A percentile compares a stretch with the other conserved stretches of the same genome.
Evolutionary conservation across 129 eudicot species (phyloP).

Genomic region (Pulicaria dysenterica): DNA sequence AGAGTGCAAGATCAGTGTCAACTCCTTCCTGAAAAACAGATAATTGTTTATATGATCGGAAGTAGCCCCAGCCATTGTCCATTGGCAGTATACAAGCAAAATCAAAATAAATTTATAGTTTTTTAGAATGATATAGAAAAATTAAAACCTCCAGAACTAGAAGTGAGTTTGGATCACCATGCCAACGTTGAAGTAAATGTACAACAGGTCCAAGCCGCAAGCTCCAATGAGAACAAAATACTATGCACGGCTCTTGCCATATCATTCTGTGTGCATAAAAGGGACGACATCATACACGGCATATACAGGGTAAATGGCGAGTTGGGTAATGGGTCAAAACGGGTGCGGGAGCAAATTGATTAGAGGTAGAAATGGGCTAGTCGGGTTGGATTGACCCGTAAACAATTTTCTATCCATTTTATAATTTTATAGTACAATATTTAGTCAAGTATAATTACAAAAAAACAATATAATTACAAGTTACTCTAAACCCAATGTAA

Average conservation of each 20-base stretch:
- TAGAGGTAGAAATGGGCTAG: neutral
- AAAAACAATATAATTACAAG: neutral
- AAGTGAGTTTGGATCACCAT: slow-evolving; percentile 65
- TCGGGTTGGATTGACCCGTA: neutral
- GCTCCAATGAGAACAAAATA: slow-evolving; percentile 95
- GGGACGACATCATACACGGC: neutral
- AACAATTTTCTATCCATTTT: neutral
- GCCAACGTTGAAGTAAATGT: slow-evolving; percentile 85
- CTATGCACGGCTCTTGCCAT: slow-evolving; percentile 98
- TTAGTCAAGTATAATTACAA: neutral
- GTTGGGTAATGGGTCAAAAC: neutral
- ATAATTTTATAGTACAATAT: neutral
- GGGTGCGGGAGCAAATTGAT: neutral
- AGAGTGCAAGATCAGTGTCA: slow-evolving; percentile 67
- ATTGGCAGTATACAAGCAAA: neutral
- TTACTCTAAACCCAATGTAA: neutral
- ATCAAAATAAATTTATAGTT: neutral
- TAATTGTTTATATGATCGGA: neutral
- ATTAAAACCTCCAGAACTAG: slow-evolving; percentile 70
- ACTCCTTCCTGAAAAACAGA: slow-evolving; percentile 54
- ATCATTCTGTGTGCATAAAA: slow-evolving; percentile 44
- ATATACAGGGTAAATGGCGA: neutral
- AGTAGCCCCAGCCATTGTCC: neutral
- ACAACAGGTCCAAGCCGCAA: slow-evolving; percentile 85
- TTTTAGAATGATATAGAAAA: neutral